Evolutionary conservation across 768 basidiomycete species (phyloP).

Genomic region (Mycena floridula): DNA sequence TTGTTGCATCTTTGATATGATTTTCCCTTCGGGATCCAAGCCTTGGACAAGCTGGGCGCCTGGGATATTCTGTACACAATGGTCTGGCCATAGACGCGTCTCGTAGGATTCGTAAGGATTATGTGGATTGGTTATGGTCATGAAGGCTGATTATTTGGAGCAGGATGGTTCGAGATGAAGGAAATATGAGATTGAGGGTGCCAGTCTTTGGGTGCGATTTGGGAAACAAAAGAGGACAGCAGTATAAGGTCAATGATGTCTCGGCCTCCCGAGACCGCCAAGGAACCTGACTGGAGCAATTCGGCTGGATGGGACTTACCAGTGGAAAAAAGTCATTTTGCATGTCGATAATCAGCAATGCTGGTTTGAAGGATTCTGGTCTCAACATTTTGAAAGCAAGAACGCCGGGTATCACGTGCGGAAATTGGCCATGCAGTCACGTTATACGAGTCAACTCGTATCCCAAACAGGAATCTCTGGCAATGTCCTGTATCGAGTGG

Average conservation of each 20-base stretch:
- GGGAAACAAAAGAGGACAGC: constrained; percentile 40
- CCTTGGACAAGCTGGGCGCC: constrained; percentile 49
- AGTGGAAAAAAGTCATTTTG: constrained; percentile 73
- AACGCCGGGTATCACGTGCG: too few species aligned
- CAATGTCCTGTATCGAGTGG: too few species aligned
- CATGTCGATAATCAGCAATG: constrained; percentile 70
- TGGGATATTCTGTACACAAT: constrained; percentile 49
- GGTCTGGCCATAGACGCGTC: constrained; percentile 66
- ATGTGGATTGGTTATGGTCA: constrained; percentile 25
- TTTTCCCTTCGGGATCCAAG: constrained; percentile 23
- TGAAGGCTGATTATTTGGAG: constrained; percentile 16
- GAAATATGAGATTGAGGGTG: constrained; percentile 65
- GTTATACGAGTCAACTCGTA: too few species aligned
- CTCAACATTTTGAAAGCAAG: too few species aligned
- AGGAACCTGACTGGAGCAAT: constrained; percentile 37
- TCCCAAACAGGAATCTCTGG: too few species aligned
- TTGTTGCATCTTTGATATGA: constrained; percentile 16
- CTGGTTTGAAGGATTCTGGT: constrained; percentile 27
- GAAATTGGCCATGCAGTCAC: too few species aligned
- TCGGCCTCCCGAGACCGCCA: constrained; percentile 61
- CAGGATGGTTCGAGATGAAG: constrained; percentile 42
- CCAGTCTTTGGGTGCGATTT: constrained; percentile 51
- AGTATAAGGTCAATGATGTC: constrained; percentile 56
- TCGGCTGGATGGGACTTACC: neutral
- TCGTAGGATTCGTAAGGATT: constrained; percentile 23